Base-by-base conservation (phyloP, 1,139 yeast species). In the Geotrichum reessii region DNA sequence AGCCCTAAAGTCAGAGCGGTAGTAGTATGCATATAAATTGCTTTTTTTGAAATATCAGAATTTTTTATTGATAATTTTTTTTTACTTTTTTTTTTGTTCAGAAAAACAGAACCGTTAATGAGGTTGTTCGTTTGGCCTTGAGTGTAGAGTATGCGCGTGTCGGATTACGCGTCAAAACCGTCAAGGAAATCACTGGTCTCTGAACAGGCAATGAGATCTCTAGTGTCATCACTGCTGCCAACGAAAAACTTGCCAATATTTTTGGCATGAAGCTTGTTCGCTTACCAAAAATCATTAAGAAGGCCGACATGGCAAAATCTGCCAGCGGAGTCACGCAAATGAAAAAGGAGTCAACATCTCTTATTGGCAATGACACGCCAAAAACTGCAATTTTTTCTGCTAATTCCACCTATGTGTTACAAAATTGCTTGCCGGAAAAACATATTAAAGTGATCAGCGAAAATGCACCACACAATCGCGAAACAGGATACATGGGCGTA, bases 111-210 rank as follows among this genome's bases (percentile, higher is more conserved):
- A 22, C 14, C 12, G 47, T 47, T 17, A 53, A 51, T 21, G 58
- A 58, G 33, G 47, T 58, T 8, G 58, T 58, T 7, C 53, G 60
- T 6, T n/a, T 58, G 37, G 60, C 60, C 3, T 46, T 58, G 46
- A 54, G 58, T 22, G 50, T 50, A 1, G 60, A 58, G 17, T 53
- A 49, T 24, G 21, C 55, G n/a, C 57, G 58, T 22, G 22, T 25
- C 8, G 58, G 55, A 9, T 42, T 58, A 12, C 42, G 56, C 11
- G 50, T 50, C 21, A 55, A 54, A 28, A 12, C 21, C 8, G 46
- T 58, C 31, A 48, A 55, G 17, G 60, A 54, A 7, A 28, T 44
- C n/a, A 24, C 50, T 9, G 28, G 50, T 19, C 49, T 57, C 27
- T 50, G 44, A 28, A 42, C 37, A 19, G 19, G 33, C 25, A 8